phyloP scores from a whole-genome alignment of 2,329 filamentous ascomycete genomes.

The Fusarium redolens region DNA sequence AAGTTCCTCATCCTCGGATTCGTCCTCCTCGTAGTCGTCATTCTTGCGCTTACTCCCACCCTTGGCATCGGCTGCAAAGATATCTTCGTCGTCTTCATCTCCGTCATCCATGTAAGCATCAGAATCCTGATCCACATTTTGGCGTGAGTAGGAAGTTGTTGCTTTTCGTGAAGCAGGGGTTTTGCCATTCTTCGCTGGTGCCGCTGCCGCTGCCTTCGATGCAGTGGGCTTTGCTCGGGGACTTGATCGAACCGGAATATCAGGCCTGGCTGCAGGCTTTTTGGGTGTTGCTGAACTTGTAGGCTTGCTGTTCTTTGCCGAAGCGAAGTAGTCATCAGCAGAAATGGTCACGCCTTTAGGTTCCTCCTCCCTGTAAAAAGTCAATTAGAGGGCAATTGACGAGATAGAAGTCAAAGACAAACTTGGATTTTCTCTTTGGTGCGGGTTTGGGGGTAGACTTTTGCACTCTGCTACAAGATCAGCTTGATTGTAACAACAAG shows the following conservation, averaged over 20 bases:
- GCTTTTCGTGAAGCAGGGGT: slow-evolving; percentile 55
- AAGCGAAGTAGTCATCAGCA: slow-evolving; percentile 68
- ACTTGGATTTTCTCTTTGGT: slow-evolving; percentile 67
- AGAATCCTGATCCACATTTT: slow-evolving; percentile 61
- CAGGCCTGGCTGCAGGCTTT: slow-evolving; percentile 55
- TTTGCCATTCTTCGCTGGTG: slow-evolving; percentile 46
- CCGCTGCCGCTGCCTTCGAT: slow-evolving; percentile 45
- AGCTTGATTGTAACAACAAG: slow-evolving; percentile 16
- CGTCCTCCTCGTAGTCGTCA: slow-evolving; percentile 80
- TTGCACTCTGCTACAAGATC: slow-evolving; percentile 53
- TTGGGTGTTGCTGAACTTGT: slow-evolving; percentile 53
- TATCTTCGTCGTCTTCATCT: slow-evolving; percentile 79
- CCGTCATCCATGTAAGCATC: slow-evolving; percentile 74
- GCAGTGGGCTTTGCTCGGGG: slow-evolving; percentile 59
- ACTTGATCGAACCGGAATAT: slow-evolving; percentile 63
- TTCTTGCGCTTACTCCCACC: slow-evolving; percentile 73
- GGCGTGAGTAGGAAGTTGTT: slow-evolving; percentile 55
- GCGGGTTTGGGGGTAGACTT: slow-evolving; percentile 62
- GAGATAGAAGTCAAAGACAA: slow-evolving; percentile 37
- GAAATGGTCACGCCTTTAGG: slow-evolving; percentile 64
- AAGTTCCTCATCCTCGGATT: slow-evolving; percentile 76
- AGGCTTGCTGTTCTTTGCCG: slow-evolving; percentile 56
- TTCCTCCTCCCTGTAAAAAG: slow-evolving; percentile 51
- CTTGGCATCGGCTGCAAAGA: slow-evolving; percentile 80
- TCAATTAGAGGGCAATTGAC: background rate